These are phyloP conservation scores for Vigna trinervia DNA, from an alignment of 306 rosid genomes.

Conservation along the genomic window DNA sequence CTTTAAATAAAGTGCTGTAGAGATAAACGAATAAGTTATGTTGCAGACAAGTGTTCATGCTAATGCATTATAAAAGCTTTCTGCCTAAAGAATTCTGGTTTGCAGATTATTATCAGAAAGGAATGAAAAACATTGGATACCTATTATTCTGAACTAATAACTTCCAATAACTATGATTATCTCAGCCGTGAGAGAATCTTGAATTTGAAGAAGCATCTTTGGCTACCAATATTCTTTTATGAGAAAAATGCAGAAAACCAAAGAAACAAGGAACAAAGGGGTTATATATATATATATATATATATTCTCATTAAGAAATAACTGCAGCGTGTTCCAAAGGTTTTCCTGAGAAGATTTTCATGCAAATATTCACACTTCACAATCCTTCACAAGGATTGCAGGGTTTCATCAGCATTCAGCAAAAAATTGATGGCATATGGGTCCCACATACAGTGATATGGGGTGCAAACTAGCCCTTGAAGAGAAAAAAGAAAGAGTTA, in stretches of 20 bases:
- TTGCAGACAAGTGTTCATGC: neutral
- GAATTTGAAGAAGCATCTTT: conserved; percentile 33
- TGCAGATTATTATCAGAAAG: neutral
- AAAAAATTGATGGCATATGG: conserved; percentile 15
- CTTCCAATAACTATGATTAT: conserved; percentile 22
- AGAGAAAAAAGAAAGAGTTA: conserved; percentile 42
- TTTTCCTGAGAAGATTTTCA: conserved; percentile 27
- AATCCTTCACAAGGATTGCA: conserved; percentile 23
- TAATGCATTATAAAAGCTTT: conserved; percentile 26
- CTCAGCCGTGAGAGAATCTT: conserved; percentile 28
- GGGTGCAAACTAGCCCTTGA: conserved; percentile 43
- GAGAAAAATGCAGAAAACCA: conserved; percentile 33
- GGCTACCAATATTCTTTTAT: conserved; percentile 28
- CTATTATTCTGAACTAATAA: neutral
- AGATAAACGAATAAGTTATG: neutral
- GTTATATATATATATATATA: neutral
- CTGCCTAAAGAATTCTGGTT: conserved; percentile 21
- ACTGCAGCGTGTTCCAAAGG: conserved; percentile 7
- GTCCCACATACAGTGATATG: conserved; percentile 39
- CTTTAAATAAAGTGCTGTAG: neutral
- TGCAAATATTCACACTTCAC: conserved; percentile 30
- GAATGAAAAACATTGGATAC: conserved; percentile 28
- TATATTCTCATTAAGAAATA: neutral
- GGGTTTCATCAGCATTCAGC: conserved; percentile 31
- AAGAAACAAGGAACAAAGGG: conserved; percentile 19